These are phyloP conservation scores for Ballota nigra DNA, from an alignment of 257 asterid genomes.

Conservation along the genomic window DNA sequence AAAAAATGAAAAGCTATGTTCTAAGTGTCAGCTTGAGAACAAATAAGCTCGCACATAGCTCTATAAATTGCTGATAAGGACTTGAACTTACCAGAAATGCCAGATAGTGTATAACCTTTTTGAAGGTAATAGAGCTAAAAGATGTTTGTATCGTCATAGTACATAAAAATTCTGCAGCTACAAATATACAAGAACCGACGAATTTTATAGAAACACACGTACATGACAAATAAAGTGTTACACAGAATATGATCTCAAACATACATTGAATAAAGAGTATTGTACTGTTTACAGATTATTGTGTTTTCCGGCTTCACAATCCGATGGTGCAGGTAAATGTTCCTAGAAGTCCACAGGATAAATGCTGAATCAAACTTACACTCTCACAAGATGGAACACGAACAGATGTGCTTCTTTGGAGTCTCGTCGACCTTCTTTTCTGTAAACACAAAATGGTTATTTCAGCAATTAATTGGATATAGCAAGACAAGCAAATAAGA, in stretches of 20 bases:
- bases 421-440: constrained; percentile 49
- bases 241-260: constrained; percentile 36
- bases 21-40: not conserved
- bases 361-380: constrained; percentile 26
- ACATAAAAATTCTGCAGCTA: constrained; percentile 39
- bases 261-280: constrained; percentile 38
- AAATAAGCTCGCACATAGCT: not conserved
- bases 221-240: constrained; percentile 35
- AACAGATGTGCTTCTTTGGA: constrained; percentile 34
- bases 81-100: constrained; percentile 21
- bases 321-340: constrained; percentile 31
- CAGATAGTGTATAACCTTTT: constrained; percentile 19
- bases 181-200: constrained; percentile 37
- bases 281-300: constrained; percentile 48
- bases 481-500: not conserved
- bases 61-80: not conserved
- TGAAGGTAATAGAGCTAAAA: constrained; percentile 20
- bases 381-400: constrained; percentile 45
- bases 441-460: constrained; percentile 26
- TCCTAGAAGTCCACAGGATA: constrained; percentile 26
- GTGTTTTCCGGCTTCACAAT: constrained; percentile 34
- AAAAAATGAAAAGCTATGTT: not conserved
- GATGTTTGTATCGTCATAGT: constrained; percentile 27
- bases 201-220: constrained; percentile 33
- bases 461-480: constrained; percentile 24